Conservation (phyloP, 1,284 basidiomycete genomes). For the Pterulicium gracile region DNA sequence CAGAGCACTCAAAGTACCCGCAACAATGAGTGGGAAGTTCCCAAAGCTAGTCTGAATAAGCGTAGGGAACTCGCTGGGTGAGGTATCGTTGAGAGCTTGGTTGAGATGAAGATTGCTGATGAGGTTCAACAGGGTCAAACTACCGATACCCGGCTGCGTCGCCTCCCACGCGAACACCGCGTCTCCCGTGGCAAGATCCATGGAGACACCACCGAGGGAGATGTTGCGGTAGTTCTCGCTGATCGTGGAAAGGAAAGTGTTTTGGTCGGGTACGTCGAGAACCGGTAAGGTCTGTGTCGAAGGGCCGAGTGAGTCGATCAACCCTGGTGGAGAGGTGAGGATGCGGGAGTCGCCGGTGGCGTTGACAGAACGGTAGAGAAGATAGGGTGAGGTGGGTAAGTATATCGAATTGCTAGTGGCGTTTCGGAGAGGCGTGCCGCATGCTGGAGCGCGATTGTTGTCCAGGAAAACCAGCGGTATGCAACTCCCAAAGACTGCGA, state of each 20-base stretch:
- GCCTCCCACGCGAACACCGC: constrained; percentile 58
- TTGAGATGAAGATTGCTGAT: constrained; percentile 58
- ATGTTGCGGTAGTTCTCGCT: constrained; percentile 35
- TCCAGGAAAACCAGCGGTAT: constrained; percentile 56
- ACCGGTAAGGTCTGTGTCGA: constrained; percentile 21
- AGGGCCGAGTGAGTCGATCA: constrained; percentile 30
- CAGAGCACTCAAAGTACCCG: constrained; percentile 46
- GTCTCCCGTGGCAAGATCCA: constrained; percentile 32
- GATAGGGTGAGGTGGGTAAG: constrained; percentile 29
- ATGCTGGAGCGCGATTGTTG: constrained; percentile 35
- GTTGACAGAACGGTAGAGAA: constrained; percentile 11
- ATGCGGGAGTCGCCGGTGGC: constrained; percentile 14
- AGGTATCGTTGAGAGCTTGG: constrained; percentile 33
- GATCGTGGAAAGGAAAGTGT: constrained; percentile 44
- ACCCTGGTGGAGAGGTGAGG: constrained; percentile 34
- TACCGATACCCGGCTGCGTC: constrained; percentile 37
- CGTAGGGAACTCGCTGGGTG: constrained; percentile 18
- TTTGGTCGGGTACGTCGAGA: constrained; percentile 33
- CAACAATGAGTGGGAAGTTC: constrained; percentile 39
- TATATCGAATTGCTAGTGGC: constrained; percentile 33
- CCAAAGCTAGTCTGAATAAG: constrained; percentile 47
- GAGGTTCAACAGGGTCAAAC: constrained; percentile 54
- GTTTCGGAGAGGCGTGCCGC: constrained; percentile 26
- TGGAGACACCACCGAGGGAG: constrained; percentile 49
- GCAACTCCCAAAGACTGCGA: constrained; percentile 54